Percentiles rank a stretch among this genome's conserved stretches.
Conservation (phyloP, 2,329 filamentous ascomycete species). For the Teratosphaeria viscida region DNA sequence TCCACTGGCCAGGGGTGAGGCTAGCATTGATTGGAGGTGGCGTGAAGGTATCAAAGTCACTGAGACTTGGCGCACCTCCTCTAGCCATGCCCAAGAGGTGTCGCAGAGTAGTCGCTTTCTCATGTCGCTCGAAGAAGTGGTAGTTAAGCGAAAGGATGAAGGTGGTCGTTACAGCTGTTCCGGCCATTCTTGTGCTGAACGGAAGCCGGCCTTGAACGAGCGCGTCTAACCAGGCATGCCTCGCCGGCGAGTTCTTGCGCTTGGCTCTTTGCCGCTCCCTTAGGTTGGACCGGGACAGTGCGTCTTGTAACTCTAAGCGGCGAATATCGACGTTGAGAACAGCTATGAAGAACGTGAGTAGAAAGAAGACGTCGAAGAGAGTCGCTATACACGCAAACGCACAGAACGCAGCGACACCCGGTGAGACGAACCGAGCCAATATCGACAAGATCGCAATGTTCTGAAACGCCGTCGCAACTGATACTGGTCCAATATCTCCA, state of each 20-base stretch:
- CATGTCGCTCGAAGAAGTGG: slow-evolving; percentile 61
- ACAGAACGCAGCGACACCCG: slow-evolving; percentile 65
- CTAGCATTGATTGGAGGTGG: slow-evolving; percentile 59
- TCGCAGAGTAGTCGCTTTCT: slow-evolving; percentile 21
- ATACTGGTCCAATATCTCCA: slow-evolving; percentile 60
- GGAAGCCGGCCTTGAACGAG: slow-evolving; percentile 55
- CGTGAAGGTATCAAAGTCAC: slow-evolving; percentile 24
- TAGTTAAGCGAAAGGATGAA: slow-evolving; percentile 66
- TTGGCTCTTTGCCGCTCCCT: slow-evolving; percentile 20
- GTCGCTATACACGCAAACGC: slow-evolving; percentile 65
- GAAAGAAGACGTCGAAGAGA: slow-evolving; percentile 65
- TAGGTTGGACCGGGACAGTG: slow-evolving; percentile 43
- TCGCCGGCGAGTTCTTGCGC: slow-evolving; percentile 17
- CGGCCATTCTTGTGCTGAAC: slow-evolving; percentile 63
- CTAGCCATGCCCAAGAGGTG: slow-evolving; percentile 20
- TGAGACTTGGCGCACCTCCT: slow-evolving; percentile 9
- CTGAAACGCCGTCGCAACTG: slow-evolving; percentile 56
- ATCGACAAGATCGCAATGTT: slow-evolving; percentile 57
- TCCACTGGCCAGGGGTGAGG: slow-evolving; percentile 65
- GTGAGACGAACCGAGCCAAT: slow-evolving; percentile 56
- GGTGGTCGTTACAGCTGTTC: slow-evolving; percentile 60
- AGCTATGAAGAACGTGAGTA: slow-evolving; percentile 69
- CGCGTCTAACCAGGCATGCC: slow-evolving; percentile 49
- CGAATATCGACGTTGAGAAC: slow-evolving; percentile 71
- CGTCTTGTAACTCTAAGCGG: slow-evolving; percentile 64